Evolutionary conservation across 2,329 filamentous ascomycete species (phyloP), one percentile per base, ranked within the genome.

Genomic region (Annulohypoxylon truncatum): DNA sequence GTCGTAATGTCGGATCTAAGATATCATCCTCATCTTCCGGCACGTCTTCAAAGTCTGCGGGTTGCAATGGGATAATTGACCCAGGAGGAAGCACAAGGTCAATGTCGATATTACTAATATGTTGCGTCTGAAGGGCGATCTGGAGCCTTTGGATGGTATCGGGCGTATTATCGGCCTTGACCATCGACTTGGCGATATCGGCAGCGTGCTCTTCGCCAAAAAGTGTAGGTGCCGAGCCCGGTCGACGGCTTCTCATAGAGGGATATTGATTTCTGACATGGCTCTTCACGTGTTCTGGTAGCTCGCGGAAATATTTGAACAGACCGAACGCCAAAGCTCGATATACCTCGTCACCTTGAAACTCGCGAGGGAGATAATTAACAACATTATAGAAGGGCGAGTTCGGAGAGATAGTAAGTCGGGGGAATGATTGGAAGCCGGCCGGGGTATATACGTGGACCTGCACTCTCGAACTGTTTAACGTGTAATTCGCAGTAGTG

Each of bases 151-250:
- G 84, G 60, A 96, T 87, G 24, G 96, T 87, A 13, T 94, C 90
- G 38, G 83, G 81, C 1, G 89, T 87, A 76, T 94, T 92, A 48
- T 97, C 93, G 69, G 95, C 90, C 80, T 87, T 90, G 68, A 90
- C 86, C 90, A 98, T 96, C 53, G 89, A 88, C 77, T 92, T 91
- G 55, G 95, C 94, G 64, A 99, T 82, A 74, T 97, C 92, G 44
- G 94, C 96, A 18, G 95, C 94, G 85, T 99, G 96, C 78, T 95
- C 90, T 77, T 97, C 94, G 68, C 92, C 88, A 79, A 98, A 98
- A 64, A 97, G 84, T 44, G 85, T 83, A 18, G 91, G 87, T 0
- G 87, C 85, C 42, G 89, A 90, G 40, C 87, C 87, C 4, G 90
- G 88, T 53, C 87, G 83, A 61, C 86, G 84, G 20, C 83, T 83